Evolutionary conservation across 2,329 filamentous ascomycete species (phyloP), one percentile per base, ranked within the genome.

Genomic region (Arthrobotrys sinensis): DNA sequence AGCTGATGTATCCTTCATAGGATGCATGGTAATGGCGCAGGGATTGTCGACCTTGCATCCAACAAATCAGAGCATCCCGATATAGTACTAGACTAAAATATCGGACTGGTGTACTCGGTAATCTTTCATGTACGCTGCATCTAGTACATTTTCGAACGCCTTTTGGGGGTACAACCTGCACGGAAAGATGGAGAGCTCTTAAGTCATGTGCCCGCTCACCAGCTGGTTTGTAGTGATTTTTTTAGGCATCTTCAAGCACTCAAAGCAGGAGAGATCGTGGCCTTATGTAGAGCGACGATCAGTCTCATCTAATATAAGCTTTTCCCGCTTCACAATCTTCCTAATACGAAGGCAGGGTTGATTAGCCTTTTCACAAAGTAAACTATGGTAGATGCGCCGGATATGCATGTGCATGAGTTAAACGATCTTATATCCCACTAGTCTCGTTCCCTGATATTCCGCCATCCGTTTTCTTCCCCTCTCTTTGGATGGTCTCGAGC

Each of bases 81-180:
- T 77, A 77, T 52, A 60, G 36, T 45, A 43, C 40, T 55, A 36
- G 32, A 19, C 57, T 28, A 24, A 66, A 64, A 69, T 71, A 77
- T 77, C 73, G 73, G 66, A 62, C 57, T 77, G 66, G 64, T 63
- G 64, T 34, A 70, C 73, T 77, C 73, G 73, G 73, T 60, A 70
- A 71, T 77, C 73, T 65, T 69, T 76, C 48, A 65, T 76, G 53
- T 69, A 69, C 21, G 32, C 57, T 50, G 52, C 43, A 45, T 43
- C 19, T 28, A 55, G 32, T 19, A 40, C 34, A 46, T 45, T 68
- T n/a, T 43, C 24, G 46, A 66, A 52, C 46, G 52, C 34, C 10
- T 3, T 38, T 57, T 16, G 4, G 48, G 10, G 21, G 12, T 45
- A 16, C n/a, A 19, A 3, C 16, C 24, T 48, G 46, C 14, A 50